Evolutionary conservation across 164 flowering plant genomes (phyloP).

Genomic region (Malania oleifera): DNA sequence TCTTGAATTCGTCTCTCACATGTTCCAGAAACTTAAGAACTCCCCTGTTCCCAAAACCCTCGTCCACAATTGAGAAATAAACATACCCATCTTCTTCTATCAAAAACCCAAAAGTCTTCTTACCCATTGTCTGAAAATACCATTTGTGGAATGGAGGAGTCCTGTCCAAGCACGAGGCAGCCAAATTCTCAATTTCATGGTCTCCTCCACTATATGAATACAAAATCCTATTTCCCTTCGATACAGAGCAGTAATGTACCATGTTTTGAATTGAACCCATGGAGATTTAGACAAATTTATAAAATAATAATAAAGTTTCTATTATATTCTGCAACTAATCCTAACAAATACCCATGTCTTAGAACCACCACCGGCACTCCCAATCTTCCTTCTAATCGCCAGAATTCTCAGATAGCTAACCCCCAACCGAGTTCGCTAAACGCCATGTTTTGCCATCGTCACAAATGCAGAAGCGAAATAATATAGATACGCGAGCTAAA

Average conservation of each 20-base stretch:
- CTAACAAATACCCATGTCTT: background rate
- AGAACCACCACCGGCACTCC: background rate
- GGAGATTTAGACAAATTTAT: background rate
- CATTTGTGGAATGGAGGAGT: constrained; percentile 61
- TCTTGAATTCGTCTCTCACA: constrained; percentile 62
- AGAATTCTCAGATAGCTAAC: background rate
- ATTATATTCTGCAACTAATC: background rate
- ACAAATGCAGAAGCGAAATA: too few relatives aligned
- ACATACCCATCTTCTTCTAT: constrained; percentile 71
- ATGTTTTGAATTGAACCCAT: constrained; percentile 47
- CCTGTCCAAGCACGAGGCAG: constrained; percentile 53
- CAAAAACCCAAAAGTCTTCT: constrained; percentile 54
- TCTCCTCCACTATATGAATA: constrained; percentile 46
- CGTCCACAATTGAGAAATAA: constrained; percentile 57
- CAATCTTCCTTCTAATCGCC: too few relatives aligned
- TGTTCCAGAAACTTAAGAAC: constrained; percentile 52
- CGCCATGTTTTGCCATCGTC: too few relatives aligned
- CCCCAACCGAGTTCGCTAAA: too few relatives aligned
- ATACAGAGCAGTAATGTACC: constrained; percentile 59
- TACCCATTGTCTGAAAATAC: constrained; percentile 55
- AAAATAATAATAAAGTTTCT: too few relatives aligned
- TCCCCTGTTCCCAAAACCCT: constrained; percentile 40
- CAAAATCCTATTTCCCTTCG: constrained; percentile 38
- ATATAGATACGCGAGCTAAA: too few relatives aligned
- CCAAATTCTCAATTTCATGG: constrained; percentile 50